Base-by-base conservation (phyloP, 202 grass and related monocot species). In the Setaria viridis region DNA sequence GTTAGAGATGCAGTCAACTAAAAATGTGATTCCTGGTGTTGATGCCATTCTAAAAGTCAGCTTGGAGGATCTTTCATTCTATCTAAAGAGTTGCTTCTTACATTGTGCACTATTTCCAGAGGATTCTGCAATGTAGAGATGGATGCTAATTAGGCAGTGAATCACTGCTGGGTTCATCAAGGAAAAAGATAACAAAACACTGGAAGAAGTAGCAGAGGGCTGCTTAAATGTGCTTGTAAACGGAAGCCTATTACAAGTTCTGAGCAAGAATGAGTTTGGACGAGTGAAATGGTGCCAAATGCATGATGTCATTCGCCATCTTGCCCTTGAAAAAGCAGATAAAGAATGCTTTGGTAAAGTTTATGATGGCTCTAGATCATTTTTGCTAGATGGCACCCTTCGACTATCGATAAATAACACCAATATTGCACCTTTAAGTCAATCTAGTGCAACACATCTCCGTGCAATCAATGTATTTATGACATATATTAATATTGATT, bases 21-120 rank as follows among this genome's bases (percentile, higher is more conserved):
- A 86, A 2, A 79, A 81, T 73, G 35, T 60, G 6, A 45, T 60
- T 11, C 62, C 55, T 1, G 14, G 67, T 70, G 56, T 83, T 7
- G 80, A 74, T 19, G 59, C 29, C 9, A 80, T 90, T 78, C 14
- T 91, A 1, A 89, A 74, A 54, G 3, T 90, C 1, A 88, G 91
- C 33, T 84, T 82, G 21, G 63, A 86, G 2, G 55, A 77, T 43
- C 83, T 94, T 70, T 84, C 89, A 2, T 57, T 51, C 16, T 17
- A 89, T 53, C 17, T 89, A 3, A 91, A 89, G 80, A 82, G 89
- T 17, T 94, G 89, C 34, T 87, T 94, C 62, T 42, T 91, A 35
- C 86, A 91, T 47, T 91, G 92, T 30, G 45, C 80, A 58, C 14
- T 91, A 3, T 89, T 91, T 70, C 86, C 74, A 16, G 87, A 92